Percentiles rank a stretch among this genome's conserved stretches.
phyloP scores from a whole-genome alignment of 805 yeast species.

The Teunomyces tritomae region DNA sequence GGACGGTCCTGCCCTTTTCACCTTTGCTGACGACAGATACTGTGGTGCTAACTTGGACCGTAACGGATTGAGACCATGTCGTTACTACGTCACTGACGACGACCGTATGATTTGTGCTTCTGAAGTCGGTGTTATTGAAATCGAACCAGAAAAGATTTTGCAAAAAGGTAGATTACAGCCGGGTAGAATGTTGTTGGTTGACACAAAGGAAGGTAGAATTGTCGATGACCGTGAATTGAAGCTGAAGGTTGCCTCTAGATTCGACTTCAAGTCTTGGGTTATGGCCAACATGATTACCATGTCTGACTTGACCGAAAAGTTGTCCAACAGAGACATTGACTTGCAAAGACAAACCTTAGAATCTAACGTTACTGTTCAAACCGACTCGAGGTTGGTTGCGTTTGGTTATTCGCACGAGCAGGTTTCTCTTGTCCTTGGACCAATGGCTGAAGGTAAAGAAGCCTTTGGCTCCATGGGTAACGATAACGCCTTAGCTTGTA shows the following conservation, averaged over 20 bases:
- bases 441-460: conserved; percentile 96
- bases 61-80: conserved; percentile 97
- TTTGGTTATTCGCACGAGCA: conserved; percentile 96
- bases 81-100: conserved; percentile 92
- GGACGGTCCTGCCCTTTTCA: conserved; percentile 98
- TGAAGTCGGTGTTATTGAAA: conserved; percentile 94
- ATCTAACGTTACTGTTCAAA: conserved; percentile 51
- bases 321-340: conserved; percentile 38
- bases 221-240: conserved; percentile 93
- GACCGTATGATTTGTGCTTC: conserved; percentile 97
- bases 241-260: conserved; percentile 69
- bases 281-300: conserved; percentile 81
- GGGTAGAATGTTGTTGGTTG: conserved; percentile 93
- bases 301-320: conserved; percentile 68
- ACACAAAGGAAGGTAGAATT: conserved; percentile 86
- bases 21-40: conserved; percentile 95
- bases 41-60: conserved; percentile 98
- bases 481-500: conserved; percentile 92
- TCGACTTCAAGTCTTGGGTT: conserved; percentile 93
- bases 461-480: conserved; percentile 99
- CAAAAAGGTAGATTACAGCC: conserved; percentile 95
- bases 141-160: conserved; percentile 76
- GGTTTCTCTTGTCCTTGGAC: conserved; percentile 74
- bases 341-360: conserved; percentile 12
- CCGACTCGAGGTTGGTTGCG: conserved; percentile 80